These are phyloP conservation scores for Paradendryphiella salina DNA, from an alignment of 2,329 filamentous ascomycete genomes.

Conservation along the genomic window DNA sequence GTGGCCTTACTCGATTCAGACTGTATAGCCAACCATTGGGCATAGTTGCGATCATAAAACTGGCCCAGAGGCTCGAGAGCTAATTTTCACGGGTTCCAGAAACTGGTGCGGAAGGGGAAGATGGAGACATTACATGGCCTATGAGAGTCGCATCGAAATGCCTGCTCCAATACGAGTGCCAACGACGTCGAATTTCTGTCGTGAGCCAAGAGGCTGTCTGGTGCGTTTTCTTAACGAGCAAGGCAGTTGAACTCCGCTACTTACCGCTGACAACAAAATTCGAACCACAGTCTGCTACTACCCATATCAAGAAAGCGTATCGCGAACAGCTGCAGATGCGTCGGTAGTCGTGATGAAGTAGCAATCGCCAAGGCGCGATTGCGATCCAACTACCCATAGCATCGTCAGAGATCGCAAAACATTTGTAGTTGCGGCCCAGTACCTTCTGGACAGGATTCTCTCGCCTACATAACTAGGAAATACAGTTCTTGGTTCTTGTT, in stretches of 20 bases:
- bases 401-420: neutral
- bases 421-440: neutral
- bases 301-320: too few species aligned
- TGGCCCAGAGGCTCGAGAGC: conserved; percentile 3
- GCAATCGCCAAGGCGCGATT: neutral
- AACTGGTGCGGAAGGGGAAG: conserved; percentile 1
- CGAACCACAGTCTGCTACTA: too few species aligned
- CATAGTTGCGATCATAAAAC: neutral
- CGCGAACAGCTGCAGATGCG: too few species aligned
- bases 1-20: neutral
- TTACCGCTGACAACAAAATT: too few species aligned
- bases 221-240: too few species aligned
- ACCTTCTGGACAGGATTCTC: neutral
- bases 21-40: neutral
- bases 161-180: neutral
- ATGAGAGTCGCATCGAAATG: conserved; percentile 3
- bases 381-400: neutral
- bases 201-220: neutral
- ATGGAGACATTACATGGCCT: neutral
- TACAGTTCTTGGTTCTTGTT: neutral
- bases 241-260: too few species aligned
- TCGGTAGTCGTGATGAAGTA: neutral
- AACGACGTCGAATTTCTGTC: neutral
- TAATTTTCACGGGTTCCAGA: conserved; percentile 5
- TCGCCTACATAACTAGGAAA: neutral